These are phyloP conservation scores for Paramyrothecium sp. DNA, from an alignment of 2,329 filamentous ascomycete genomes.

Conservation along the genomic window DNA sequence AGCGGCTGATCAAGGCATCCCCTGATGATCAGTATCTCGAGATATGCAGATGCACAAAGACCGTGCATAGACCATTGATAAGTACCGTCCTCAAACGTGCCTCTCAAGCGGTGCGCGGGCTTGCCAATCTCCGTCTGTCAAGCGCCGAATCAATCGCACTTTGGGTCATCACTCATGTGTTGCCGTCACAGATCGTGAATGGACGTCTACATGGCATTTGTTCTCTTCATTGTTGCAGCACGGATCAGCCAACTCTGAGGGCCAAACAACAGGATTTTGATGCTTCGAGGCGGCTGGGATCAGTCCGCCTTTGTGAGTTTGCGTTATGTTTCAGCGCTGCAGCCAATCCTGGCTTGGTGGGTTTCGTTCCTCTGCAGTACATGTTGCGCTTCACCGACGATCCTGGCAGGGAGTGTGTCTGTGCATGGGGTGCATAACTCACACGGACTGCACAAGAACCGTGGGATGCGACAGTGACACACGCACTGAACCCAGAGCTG, in stretches of 20 bases:
- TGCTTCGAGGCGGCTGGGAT: too few relatives aligned
- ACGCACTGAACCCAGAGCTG: too few relatives aligned
- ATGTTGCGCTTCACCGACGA: not conserved
- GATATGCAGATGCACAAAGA: too few relatives aligned
- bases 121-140: too few relatives aligned
- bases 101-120: too few relatives aligned
- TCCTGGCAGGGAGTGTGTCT: not conserved
- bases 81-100: too few relatives aligned
- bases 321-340: not conserved
- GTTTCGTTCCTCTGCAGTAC: not conserved
- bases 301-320: not conserved
- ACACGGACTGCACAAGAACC: not conserved
- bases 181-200: not conserved
- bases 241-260: not conserved
- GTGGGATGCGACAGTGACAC: not conserved
- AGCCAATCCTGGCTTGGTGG: not conserved
- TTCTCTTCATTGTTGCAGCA: not conserved
- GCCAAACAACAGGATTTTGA: not conserved
- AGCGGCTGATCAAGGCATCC: not conserved
- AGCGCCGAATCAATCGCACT: not conserved
- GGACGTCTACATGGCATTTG: not conserved
- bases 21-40: not conserved
- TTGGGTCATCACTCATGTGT: not conserved
- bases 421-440: not conserved
- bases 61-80: too few relatives aligned